Base-by-base conservation (phyloP, 306 rosid genomes). In the Argentina anserina region DNA sequence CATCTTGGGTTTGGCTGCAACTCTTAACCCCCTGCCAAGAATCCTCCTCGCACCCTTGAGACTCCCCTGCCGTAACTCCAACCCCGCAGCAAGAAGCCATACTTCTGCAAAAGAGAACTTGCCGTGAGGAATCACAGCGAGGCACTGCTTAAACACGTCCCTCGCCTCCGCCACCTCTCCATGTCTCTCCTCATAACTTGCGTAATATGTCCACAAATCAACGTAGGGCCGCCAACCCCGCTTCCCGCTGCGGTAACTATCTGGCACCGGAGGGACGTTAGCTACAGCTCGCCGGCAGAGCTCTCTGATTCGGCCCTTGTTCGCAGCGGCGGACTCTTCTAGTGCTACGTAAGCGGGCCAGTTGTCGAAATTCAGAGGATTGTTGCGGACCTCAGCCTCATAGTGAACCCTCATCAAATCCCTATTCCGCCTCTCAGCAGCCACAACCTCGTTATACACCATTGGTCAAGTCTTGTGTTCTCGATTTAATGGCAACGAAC, bases 1-100 rank as follows among this genome's bases (percentile, higher is more conserved):
- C 74, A 93, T 90, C 97, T 90, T 93, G 76, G 84, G 92, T 81
- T 90, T 89, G 21, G 98, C 97, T 67, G 97, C 97, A 62, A 74
- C 80, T 59, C 97, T 97, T 59, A 93, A 87, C n/a, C 96, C 94
- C 79, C 82, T 90, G 49, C 96, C 94, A n/a, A 90, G 73, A 59
- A 93, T 87, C 63, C 72, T 84, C 2, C 94, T 87, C 31, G 94
- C 92, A 82, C 80, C 93, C 75, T 61, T 76, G 62, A 90, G 89
- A 81, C 90, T 91, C 72, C 86, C 66, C 71, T 89, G 93, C 5
- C 97, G 90, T 69, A 93, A 82, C 82, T 93, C 98, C 69, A 87
- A 90, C 49, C 89, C 89, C 1, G 94, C 86, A 28, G 96, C 98
- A 58, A 90, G 90, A 75, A 93, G 92, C 98, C 98, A 93, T 58